A percentile compares a stretch with the other conserved stretches of the same genome.
Conservation (phyloP, 768 basidiomycete species). For the Pulveroboletus ravenelii region DNA sequence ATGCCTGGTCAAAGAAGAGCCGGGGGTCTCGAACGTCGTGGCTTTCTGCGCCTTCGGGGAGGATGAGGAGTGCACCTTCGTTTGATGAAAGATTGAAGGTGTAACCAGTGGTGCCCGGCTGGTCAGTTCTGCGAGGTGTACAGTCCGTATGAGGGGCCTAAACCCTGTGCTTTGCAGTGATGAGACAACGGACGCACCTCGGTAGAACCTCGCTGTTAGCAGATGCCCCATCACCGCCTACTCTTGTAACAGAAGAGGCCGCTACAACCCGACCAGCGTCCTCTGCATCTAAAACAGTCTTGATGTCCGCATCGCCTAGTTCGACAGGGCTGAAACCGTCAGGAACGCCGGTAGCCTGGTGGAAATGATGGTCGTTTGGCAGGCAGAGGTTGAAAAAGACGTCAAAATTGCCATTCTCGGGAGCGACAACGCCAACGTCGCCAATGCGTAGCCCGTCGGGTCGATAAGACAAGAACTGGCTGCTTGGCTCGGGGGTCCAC, state of each 20-base stretch:
- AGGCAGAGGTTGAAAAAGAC: conserved; percentile 38
- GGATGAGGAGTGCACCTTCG: conserved; percentile 32
- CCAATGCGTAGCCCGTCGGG: conserved; percentile 33
- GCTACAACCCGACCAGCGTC: conserved; percentile 8
- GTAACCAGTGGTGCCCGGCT: conserved; percentile 1
- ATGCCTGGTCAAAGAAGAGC: conserved; percentile 25
- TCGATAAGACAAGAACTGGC: conserved; percentile 23
- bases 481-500: conserved; percentile 33
- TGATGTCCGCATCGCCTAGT: conserved; percentile 14
- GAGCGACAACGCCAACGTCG: conserved; percentile 35
- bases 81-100: conserved; percentile 15
- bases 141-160: background rate
- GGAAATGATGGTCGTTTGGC: conserved; percentile 28
- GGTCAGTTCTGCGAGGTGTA: background rate
- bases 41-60: conserved; percentile 32
- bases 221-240: background rate
- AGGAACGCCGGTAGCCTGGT: conserved; percentile 22
- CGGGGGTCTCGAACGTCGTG: conserved; percentile 24
- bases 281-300: conserved; percentile 9
- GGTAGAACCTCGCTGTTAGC: background rate
- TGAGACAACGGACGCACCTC: conserved; percentile 6
- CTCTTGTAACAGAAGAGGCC: conserved; percentile 11
- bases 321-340: conserved; percentile 25
- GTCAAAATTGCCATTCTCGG: conserved; percentile 33
- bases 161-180: background rate